Evolutionary conservation across 805 yeast species (phyloP), one percentile per base, ranked within the genome.

Genomic region (Citeromyces matritensis): DNA sequence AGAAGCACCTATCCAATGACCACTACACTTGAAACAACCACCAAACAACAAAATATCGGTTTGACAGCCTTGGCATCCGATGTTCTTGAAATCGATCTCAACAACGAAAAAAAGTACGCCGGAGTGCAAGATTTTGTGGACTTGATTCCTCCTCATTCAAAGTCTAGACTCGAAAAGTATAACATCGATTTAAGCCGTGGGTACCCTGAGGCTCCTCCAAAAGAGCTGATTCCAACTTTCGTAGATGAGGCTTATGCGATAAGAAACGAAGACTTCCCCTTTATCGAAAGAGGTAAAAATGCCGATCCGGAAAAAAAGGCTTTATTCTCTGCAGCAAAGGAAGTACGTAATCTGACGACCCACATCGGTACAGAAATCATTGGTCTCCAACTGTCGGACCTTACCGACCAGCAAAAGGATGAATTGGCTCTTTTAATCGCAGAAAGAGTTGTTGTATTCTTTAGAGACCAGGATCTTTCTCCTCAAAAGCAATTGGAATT

Each of bases 341-440:
- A 58, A 35, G 65, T 65, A 15, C 56, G 40, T 27, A 37, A 65
- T 35, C 47, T 65, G 37, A 59, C 69, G 33, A 59, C 57, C 34
- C 57, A 60, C 39, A 45, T 65, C 39, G 73, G 73, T 31, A 65
- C 71, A 10, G 71, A 64, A 37, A 52, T 65, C 34, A 54, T 58
- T 29, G 71, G 70, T 11, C 44, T 65, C 27, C 66, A 65, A 42
- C 44, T 65, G 26, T 44, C 48, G 4, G 63, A 61, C 19, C 44
- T 62, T 35, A 51, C 43, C 28, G 57, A 60, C 35, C 35, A 49
- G 41, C 66, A 61, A 43, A 45, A 43, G 31, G 65, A 62, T 41
- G 65, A 62, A 42, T 49, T 62, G 31, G 67, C 65, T 3, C 45
- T 60, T 6, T 45, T 62, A 31, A 48, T 59, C 23, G 60, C 67